These are phyloP conservation scores for Pyrus hybrid DNA, from an alignment of 331 rosid species.

Conservation along the genomic window DNA sequence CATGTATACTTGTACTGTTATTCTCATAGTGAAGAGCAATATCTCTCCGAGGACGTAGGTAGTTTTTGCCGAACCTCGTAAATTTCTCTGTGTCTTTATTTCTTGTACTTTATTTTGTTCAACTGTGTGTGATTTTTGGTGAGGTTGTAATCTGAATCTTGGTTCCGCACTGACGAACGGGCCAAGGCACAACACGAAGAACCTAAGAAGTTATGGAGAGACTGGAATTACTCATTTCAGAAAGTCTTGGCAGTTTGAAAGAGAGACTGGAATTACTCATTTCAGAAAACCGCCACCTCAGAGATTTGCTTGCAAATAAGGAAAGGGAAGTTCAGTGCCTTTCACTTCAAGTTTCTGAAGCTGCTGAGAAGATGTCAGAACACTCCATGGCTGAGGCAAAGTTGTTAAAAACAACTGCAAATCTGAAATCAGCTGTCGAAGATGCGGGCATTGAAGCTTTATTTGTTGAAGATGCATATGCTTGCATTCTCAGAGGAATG, in stretches of 20 bases:
- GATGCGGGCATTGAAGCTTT: slow-evolving; percentile 44
- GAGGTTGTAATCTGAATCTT: no score
- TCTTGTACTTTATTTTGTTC: no score
- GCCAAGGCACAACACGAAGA: no score
- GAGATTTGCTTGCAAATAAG: slow-evolving; percentile 48
- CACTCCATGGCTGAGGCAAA: slow-evolving; percentile 35
- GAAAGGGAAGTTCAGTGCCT: slow-evolving; percentile 38
- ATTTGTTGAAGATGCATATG: slow-evolving; percentile 45
- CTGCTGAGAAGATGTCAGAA: slow-evolving; percentile 32
- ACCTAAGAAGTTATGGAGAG: slow-evolving; percentile 19
- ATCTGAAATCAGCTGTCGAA: slow-evolving; percentile 40
- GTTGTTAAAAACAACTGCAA: slow-evolving; percentile 25
- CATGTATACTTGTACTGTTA: no score
- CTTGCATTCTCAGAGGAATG: slow-evolving; percentile 40
- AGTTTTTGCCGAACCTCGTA: no score
- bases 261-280: slow-evolving; percentile 49
- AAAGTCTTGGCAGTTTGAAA: slow-evolving; percentile 44
- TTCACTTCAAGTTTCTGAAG: slow-evolving; percentile 50
- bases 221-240: neutral
- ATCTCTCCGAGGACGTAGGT: no score
- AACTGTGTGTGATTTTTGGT: no score
- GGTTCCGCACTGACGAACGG: no score
- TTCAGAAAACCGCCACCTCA: slow-evolving; percentile 49
- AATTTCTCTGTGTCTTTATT: no score
- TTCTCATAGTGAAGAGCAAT: no score